Evolutionary conservation across 164 flowering plant genomes (phyloP), one percentile per base, ranked within the genome.

Genomic region (Vitis vinifera): DNA sequence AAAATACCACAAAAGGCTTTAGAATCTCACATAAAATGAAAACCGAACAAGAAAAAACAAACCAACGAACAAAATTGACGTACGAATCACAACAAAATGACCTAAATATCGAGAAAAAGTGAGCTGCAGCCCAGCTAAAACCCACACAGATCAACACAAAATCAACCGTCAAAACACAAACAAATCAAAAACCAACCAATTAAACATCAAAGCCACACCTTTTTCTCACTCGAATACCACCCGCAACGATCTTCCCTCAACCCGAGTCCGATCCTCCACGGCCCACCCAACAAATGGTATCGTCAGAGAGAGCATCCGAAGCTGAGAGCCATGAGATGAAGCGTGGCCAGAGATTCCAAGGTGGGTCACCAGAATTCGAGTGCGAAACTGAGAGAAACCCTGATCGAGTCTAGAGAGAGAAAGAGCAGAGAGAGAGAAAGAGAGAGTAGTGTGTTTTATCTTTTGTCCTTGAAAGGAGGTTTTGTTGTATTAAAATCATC

Each of bases 341-440:
- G 19, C 31, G 16, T 0, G 17, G 15, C 52, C 9, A 12, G 16
- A 55, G 74, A 83, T 70, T 58, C 71, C 61, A 3, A 55, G 78
- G 60, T 47, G n/a, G 23, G 8, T 2, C 73, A 37, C 68, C 10
- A 58, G 63, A 78, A 82, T 79, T 81, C 55, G 73, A 75, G 77
- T 75, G 84, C 79, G 84, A 69, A 75, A 27, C 61, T 62, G 58
- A 47, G 55, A 50, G 53, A 81, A 87, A 85, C 88, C 90, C 88
- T 85, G 80, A 74, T 50, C 67, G 72, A 52, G 61, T 63, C 49
- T 80, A 55, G 59, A 68, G 78, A 15, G 69, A 70, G 73, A 66
- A 61, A 69, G 74, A 77, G 81, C 79, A 58, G 71, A 58, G 63
- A 67, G 67, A 50, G 66, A 50, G 75, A 71, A 75, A 74, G 68